phyloP scores from a whole-genome alignment of 768 basidiomycete genomes.

The Exsudoporus frostii region DNA sequence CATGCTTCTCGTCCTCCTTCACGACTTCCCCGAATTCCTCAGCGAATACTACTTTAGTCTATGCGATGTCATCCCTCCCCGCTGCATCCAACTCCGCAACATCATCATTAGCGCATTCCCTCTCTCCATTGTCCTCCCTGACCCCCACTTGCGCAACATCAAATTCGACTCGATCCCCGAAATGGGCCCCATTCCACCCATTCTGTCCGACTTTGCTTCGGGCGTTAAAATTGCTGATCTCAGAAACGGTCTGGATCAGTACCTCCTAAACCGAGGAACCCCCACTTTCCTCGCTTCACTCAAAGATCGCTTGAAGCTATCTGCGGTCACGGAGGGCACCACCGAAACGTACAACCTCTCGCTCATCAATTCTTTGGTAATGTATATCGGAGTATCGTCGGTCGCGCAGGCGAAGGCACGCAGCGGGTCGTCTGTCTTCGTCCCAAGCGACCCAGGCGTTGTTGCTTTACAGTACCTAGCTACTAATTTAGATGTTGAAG shows the following conservation, averaged over 20 bases:
- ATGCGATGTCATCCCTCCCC: conserved; percentile 87
- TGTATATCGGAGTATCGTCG: conserved; percentile 94
- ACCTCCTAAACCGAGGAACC: conserved; percentile 72
- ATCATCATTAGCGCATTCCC: conserved; percentile 97
- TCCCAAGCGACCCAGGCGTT: conserved; percentile 79
- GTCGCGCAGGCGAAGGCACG: conserved; percentile 85
- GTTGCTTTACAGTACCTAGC: conserved; percentile 81
- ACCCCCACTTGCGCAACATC: conserved; percentile 76
- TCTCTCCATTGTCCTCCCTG: conserved; percentile 71
- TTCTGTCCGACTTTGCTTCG: conserved; percentile 87
- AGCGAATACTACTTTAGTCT: conserved; percentile 96
- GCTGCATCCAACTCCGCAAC: conserved; percentile 95
- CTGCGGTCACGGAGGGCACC: conserved; percentile 42
- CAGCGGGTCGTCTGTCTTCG: conserved; percentile 79
- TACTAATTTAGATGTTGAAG: conserved; percentile 85
- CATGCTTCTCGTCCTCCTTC: conserved; percentile 89
- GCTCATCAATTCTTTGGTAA: conserved; percentile 89
- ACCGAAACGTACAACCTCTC: conserved; percentile 79
- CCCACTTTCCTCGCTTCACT: conserved; percentile 73
- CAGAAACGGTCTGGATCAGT: conserved; percentile 76
- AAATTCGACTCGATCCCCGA: conserved; percentile 78
- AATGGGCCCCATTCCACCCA: conserved; percentile 89
- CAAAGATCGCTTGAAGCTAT: conserved; percentile 67
- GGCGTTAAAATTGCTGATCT: conserved; percentile 80
- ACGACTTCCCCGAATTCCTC: conserved; percentile 98